Evolutionary conservation across 2,329 filamentous ascomycete genomes (phyloP), one percentile per base, ranked within the genome.

Genomic region (Talaromyces sp.): DNA sequence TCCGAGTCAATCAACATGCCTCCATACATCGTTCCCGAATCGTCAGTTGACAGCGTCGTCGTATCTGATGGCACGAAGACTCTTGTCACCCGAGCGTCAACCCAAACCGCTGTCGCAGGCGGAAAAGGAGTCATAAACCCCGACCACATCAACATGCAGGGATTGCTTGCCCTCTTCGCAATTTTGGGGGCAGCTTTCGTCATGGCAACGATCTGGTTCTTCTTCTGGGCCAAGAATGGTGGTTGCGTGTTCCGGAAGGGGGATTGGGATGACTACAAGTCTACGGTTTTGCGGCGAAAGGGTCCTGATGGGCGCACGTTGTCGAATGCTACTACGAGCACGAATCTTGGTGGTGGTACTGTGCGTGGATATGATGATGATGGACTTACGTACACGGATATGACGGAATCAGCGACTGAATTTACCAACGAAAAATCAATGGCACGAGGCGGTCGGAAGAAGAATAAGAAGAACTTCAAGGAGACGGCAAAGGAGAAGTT

Each of bases 241-340:
- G 95, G 95, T 15, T 97, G 98, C 81, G 82, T 90, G 68, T 98
- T 93, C 84, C 85, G 86, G 56, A 82, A 96, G 68, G 84, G 87
- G 41, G 95, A 99, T 79, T 99, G 95, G 94, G 94, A 98, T 6
- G 95, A 99, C 74, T 99, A 99, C 86, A 98, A 98, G 77, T 90
- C 90, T 1, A 97, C 94, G 0, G 95, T 99, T 1, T 80, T 99
- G 54, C 87, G 95, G 49, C 90, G 93, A 62, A 93, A 90, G 73
- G 93, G 93, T 0, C 92, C 93, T 5, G 93, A 97, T 78, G 94
- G 94, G 47, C 93, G 90, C 52, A 88, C 94, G 1, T 83, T 97
- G 4, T 90, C 88, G 63, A 91, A 92, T 63, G 93, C 91, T 0
- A 97, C 93, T 1, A 87, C 88, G 72, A 89, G 87, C 71, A 97